Evolutionary conservation across 2,329 filamentous ascomycete species (phyloP), one percentile per base, ranked within the genome.

Genomic region (Harringtonia aguacate): DNA sequence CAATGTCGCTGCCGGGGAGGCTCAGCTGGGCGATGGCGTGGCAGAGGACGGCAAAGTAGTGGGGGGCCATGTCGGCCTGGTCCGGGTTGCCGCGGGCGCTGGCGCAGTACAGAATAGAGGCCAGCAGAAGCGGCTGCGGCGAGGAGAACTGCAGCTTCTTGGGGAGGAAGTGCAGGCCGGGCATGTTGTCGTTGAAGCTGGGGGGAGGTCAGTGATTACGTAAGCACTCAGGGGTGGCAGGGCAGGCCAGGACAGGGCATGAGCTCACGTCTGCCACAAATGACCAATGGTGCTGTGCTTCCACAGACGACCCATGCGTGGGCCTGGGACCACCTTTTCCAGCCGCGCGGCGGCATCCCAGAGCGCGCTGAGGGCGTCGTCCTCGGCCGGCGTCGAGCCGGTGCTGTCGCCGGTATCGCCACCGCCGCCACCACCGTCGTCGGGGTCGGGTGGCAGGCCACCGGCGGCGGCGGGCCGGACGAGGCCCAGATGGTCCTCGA

Each of bases 131-230:
- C 2, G 66, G 66, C 14, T 58, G 60, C 0, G 67, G 67, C 1
- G 59, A 58, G 0, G 65, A 67, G 27, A 67, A 68, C 0, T 56
- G 63, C 49, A 65, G 61, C 28, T 63, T 67, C 18, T 57, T 60
- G 0, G 67, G 65, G 12, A 69, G 56, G 40, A 69, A 69, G 47
- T 69, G 67, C 4, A 70, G 50, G 1, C 64, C 63, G 0, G 63
- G 65, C 59, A 68, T 67, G 29, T 59, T 63, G 28, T 65, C 62
- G 45, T 69, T 61, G 40, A 69, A 69, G n/a, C n/a, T n/a, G n/a
- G n/a, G n/a, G n/a, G n/a, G n/a, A n/a, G n/a, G n/a, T n/a, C n/a
- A n/a, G n/a, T n/a, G n/a, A n/a, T n/a, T n/a, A n/a, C n/a, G n/a
- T n/a, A n/a, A n/a, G n/a, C n/a, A n/a, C n/a, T n/a, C n/a, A n/a